Evolutionary conservation across 2,329 filamentous ascomycete species (phyloP).

Genomic region (Penicillium sp.): DNA sequence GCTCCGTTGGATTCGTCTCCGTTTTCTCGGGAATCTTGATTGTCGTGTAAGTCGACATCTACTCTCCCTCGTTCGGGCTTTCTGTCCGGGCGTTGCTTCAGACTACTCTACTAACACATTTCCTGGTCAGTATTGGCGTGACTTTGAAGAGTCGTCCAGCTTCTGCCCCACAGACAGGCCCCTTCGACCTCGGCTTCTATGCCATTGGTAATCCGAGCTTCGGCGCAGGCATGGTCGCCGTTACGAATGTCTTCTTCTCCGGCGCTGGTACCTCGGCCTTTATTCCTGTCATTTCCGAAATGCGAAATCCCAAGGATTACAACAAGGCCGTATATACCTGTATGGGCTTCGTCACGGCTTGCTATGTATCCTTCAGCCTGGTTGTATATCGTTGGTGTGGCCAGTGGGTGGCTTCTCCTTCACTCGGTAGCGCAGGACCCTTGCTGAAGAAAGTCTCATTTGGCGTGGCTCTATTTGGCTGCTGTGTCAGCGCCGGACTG

Average conservation of each 20-base stretch:
- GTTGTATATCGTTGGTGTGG: slow-evolving; percentile 62
- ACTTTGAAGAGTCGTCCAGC: slow-evolving; percentile 59
- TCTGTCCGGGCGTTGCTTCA: too few species aligned
- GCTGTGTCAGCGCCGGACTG: slow-evolving; percentile 49
- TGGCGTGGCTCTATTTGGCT: slow-evolving; percentile 54
- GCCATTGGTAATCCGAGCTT: slow-evolving; percentile 56
- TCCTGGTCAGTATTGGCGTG: too few species aligned
- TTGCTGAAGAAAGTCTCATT: slow-evolving; percentile 60
- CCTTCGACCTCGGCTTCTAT: slow-evolving; percentile 58
- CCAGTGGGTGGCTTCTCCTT: slow-evolving; percentile 59
- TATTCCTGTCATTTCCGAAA: slow-evolving; percentile 63
- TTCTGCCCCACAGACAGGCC: slow-evolving; percentile 56
- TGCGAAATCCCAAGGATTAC: slow-evolving; percentile 57
- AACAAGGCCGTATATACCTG: slow-evolving; percentile 58
- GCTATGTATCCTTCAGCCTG: slow-evolving; percentile 57
- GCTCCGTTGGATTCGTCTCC: too few species aligned
- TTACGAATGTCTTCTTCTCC: slow-evolving; percentile 36
- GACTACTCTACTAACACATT: too few species aligned
- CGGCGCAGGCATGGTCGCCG: slow-evolving; percentile 22
- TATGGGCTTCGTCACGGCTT: slow-evolving; percentile 55
- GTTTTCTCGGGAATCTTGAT: slow-evolving; percentile 58
- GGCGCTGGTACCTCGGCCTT: slow-evolving; percentile 59
- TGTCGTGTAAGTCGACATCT: too few species aligned
- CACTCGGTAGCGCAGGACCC: slow-evolving; percentile 57
- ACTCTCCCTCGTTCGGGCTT: too few species aligned